Base-by-base conservation (phyloP, 208 protist genomes). In the Sergeia podlipaevii region DNA sequence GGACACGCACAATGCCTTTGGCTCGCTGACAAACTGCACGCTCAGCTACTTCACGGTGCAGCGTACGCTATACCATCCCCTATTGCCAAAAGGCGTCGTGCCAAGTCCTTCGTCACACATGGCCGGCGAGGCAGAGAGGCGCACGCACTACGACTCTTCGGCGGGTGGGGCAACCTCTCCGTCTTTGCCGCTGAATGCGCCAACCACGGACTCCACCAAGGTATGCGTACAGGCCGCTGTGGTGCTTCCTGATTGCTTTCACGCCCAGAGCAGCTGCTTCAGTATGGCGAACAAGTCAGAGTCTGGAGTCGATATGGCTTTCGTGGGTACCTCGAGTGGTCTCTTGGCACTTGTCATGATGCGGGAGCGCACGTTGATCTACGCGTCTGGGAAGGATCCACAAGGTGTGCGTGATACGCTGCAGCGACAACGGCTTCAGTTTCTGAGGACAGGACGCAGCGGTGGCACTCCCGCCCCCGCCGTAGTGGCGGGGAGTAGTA, bases 1-100 rank as follows among this genome's bases (percentile, higher is more conserved):
- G 0, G 86, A 93, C 52, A 76, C 74, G 4, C 82, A 93, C 60
- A 93, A 91, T 54, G 79, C 60, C n/a, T 93, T 93, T 51, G 80
- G 69, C 18, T 70, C 81, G 20, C 68, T 91, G 4, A 80, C 67
- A 21, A 80, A 83, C 33, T 69, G 73, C 34, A 80, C 72, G 2
- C 66, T 92, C 24, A 83, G 65, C 18, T 92, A 92, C 59, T 92
- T 92, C 46, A 73, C 68, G 3, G 76, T 85, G 24, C 68, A 87
- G 47, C 69, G 57, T 37, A 49, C 69, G 2, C 60, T 59, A 29
- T 70, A 74, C 21, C 58, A 54, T 17, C 38, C 23, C n/a, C n/a
- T 43, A 6, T 45, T 20, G n/a, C 39, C 39, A 6, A n/a, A n/a
- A 15, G 39, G 39, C n/a, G 39, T 20, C 8, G 6, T 45, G 10